Evolutionary conservation across 805 yeast genomes (phyloP).

Genomic region (Saturnispora kantuleensis): DNA sequence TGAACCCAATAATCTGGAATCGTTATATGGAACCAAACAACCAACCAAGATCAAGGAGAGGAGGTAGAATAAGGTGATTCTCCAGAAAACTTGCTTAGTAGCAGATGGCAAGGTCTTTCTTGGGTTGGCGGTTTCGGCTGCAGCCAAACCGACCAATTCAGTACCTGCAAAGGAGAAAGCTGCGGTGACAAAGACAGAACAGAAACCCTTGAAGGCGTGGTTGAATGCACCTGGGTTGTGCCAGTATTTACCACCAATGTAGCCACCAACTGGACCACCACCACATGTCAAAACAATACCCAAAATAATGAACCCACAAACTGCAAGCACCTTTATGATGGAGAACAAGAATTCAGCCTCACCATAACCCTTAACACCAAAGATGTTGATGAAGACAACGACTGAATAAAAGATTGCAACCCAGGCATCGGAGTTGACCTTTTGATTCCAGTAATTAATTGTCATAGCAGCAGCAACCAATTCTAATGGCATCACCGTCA

Average conservation of each 20-base stretch:
- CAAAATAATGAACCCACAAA: slow-evolving; percentile 45
- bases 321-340: slow-evolving; percentile 41
- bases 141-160: slow-evolving; percentile 51
- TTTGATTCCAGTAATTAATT: slow-evolving; percentile 35
- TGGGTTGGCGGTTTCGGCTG: slow-evolving; percentile 52
- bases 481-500: slow-evolving; percentile 41
- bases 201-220: slow-evolving; percentile 45
- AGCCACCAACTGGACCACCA: slow-evolving; percentile 51
- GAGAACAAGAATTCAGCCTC: slow-evolving; percentile 54
- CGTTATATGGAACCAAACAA: slow-evolving; percentile 46
- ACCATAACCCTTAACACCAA: slow-evolving; percentile 56
- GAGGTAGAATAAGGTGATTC: slow-evolving; percentile 46
- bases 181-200: slow-evolving; percentile 51
- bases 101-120: slow-evolving; percentile 51
- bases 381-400: slow-evolving; percentile 40
- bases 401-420: slow-evolving; percentile 42
- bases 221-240: slow-evolving; percentile 46
- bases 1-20: slow-evolving; percentile 36
- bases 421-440: slow-evolving; percentile 40
- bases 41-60: slow-evolving; percentile 39
- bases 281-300: slow-evolving; percentile 46
- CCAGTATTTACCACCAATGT: slow-evolving; percentile 52
- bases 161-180: slow-evolving; percentile 56
- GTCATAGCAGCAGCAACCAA: slow-evolving; percentile 45
- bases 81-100: slow-evolving; percentile 52